A percentile compares a stretch with the other conserved stretches of the same genome.
phyloP scores from a whole-genome alignment of 2,329 filamentous ascomycete genomes.

The Apiospora arundinis region DNA sequence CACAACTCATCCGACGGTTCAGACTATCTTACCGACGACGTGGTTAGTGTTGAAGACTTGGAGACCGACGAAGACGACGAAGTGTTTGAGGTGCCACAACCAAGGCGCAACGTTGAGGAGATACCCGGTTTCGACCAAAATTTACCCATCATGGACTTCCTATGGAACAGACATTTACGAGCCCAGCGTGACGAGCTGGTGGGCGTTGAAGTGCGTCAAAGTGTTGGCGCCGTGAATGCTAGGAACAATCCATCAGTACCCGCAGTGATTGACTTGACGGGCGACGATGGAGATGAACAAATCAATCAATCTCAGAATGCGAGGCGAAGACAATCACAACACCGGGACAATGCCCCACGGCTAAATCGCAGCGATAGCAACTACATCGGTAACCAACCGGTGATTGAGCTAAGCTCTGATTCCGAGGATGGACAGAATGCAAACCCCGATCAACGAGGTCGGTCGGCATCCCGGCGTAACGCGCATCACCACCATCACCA shows the following conservation, averaged over 20 bases:
- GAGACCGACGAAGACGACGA: slow-evolving; percentile 9
- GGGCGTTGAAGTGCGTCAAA: slow-evolving; percentile 21
- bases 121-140: background rate
- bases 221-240: background rate
- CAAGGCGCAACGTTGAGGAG: background rate
- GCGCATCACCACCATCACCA: slow-evolving; percentile 15
- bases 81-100: background rate
- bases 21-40: background rate
- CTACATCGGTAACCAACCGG: slow-evolving; percentile 31
- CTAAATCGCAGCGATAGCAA: slow-evolving; percentile 38
- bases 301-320: slow-evolving; percentile 24
- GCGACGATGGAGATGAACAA: slow-evolving; percentile 24
- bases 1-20: background rate
- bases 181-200: slow-evolving; percentile 21
- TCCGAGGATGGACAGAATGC: slow-evolving; percentile 34
- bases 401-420: slow-evolving; percentile 39
- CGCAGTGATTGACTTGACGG: slow-evolving; percentile 25
- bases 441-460: background rate
- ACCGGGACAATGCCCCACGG: slow-evolving; percentile 31
- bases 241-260: background rate
- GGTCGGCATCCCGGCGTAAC: slow-evolving; percentile 1
- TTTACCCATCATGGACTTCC: background rate
- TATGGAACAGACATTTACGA: background rate
- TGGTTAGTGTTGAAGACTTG: background rate
- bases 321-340: slow-evolving; percentile 24